Base-by-base conservation (phyloP, 2,329 filamentous ascomycete species). In the Neofusicoccum ribis region DNA sequence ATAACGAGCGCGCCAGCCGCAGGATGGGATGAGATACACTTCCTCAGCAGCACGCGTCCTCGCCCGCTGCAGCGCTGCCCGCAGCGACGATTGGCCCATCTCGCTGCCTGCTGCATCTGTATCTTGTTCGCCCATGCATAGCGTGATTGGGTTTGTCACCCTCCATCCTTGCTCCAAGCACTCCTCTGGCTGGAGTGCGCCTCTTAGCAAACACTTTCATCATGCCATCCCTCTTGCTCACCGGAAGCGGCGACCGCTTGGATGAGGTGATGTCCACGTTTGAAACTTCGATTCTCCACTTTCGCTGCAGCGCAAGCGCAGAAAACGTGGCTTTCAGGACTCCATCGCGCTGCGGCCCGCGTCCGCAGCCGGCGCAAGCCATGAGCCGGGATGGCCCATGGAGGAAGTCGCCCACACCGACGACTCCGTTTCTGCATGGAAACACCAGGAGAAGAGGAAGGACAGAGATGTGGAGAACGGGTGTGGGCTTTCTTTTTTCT, bases 331-430 rank as follows among this genome's bases (percentile, higher is more conserved):
- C 27, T 27, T 37, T 12, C 56, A 47, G n/a, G 56, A 46, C 56
- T 47, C 56, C 56, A 60, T 60, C 56, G 43, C 56, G 56, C 56
- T 60, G 39, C 56, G 56, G 56, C 41, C 56, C 56, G 56, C 56
- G 43, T 60, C 56, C 56, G 56, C 43, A 60, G 39, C 56, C 56
- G 56, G 56, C 56, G 56, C 56, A 60, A 47, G 56, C 56, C 56
- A 59, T 47, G 54, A 49, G 15, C 56, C 43, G 31, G 56, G 56
- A 60, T 60, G 43, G 56, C 27, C 56, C 56, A 36, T 60, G 56
- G 43, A 60, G n/a, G 15, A 23, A 23, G n/a, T 14, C 47, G 15
- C 27, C 31, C 56, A 59, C 41, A 31, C 17, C 27, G 17, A n/a
- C 11, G 5, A 23, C 20, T 11, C 20, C n/a, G 7, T 51, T 51